These are phyloP conservation scores for Ceratocystis smalleyi DNA, from an alignment of 2,329 filamentous ascomycete species.

Conservation along the genomic window DNA sequence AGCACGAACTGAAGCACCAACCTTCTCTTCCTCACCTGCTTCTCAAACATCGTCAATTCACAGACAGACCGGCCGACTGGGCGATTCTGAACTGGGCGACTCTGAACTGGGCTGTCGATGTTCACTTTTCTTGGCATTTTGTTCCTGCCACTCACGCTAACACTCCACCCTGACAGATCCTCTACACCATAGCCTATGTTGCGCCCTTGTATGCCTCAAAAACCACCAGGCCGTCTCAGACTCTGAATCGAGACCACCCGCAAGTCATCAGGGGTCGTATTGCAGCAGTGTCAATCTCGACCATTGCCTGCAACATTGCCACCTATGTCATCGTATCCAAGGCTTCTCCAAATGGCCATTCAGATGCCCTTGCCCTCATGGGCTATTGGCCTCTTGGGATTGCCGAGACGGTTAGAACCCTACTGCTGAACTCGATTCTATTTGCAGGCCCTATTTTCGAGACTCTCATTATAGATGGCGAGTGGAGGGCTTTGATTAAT, in stretches of 20 bases:
- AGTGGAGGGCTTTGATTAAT: constrained; percentile 49
- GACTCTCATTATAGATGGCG: constrained; percentile 53
- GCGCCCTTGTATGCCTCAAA: constrained; percentile 75
- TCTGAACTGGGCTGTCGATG: not conserved
- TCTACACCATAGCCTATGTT: constrained; percentile 82
- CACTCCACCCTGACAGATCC: constrained; percentile 34
- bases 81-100: not conserved
- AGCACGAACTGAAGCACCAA: not conserved
- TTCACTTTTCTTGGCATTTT: constrained; percentile 1
- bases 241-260: constrained; percentile 71
- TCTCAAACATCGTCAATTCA: not conserved
- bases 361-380: constrained; percentile 34
- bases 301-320: constrained; percentile 42
- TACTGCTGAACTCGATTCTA: constrained; percentile 61
- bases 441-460: constrained; percentile 80
- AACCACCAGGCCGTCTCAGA: constrained; percentile 62
- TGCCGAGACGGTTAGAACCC: constrained; percentile 43
- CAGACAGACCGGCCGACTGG: not conserved
- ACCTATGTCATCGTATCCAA: constrained; percentile 52
- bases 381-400: constrained; percentile 67
- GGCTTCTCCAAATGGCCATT: constrained; percentile 19
- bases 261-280: constrained; percentile 79
- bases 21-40: not conserved
- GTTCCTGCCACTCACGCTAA: constrained; percentile 10
- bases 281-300: constrained; percentile 62